Conservation (phyloP, 176 grass and related monocot species). For the Carex cristatella region DNA sequence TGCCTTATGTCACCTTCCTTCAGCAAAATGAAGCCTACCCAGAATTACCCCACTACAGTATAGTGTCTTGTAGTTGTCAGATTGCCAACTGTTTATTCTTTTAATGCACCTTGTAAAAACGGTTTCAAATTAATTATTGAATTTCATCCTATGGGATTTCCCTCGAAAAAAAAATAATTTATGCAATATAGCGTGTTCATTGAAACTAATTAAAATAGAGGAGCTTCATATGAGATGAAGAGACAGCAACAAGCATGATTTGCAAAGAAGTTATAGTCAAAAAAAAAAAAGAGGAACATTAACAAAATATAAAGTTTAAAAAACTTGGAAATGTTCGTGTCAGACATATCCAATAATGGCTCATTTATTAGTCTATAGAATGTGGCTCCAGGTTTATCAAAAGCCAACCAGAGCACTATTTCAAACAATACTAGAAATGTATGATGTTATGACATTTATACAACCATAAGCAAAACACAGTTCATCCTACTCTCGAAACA, state of each 20-base stretch:
- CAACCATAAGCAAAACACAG: background rate
- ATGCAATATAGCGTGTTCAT: too few relatives aligned
- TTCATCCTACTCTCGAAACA: background rate
- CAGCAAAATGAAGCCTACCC: too few relatives aligned
- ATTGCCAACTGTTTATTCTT: too few relatives aligned
- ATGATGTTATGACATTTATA: background rate
- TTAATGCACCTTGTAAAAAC: too few relatives aligned
- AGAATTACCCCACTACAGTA: too few relatives aligned
- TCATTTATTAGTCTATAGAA: conserved; percentile 20
- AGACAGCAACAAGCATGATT: background rate
- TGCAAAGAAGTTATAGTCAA: background rate
- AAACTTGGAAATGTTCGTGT: background rate
- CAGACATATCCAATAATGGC: background rate
- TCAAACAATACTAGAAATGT: conserved; percentile 2
- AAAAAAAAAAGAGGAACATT: background rate
- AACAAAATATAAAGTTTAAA: background rate
- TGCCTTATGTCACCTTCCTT: too few relatives aligned
- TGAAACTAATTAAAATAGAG: too few relatives aligned
- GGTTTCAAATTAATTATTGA: too few relatives aligned
- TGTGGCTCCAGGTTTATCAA: conserved; percentile 18
- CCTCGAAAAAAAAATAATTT: too few relatives aligned
- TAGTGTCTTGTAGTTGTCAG: too few relatives aligned
- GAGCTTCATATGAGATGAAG: background rate
- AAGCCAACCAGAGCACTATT: conserved; percentile 5
- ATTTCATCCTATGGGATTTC: too few relatives aligned